phyloP scores from a whole-genome alignment of 2,329 filamentous ascomycete species.

The Penicillium janthinellum region DNA sequence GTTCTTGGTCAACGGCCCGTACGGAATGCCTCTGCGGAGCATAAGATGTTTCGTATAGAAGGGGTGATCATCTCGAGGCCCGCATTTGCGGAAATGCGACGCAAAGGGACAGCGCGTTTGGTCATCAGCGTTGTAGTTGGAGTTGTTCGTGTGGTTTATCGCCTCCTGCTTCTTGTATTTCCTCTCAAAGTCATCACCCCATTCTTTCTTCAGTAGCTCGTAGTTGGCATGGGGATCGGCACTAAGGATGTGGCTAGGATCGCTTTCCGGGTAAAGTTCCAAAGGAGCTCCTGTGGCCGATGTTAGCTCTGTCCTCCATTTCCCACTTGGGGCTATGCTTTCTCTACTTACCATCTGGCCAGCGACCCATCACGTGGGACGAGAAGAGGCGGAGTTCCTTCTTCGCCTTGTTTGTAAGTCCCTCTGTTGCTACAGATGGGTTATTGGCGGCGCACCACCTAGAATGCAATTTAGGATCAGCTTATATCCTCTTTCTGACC shows the following conservation, averaged over 20 bases:
- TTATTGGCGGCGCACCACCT: neutral
- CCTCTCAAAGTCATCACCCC: neutral
- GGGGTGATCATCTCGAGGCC: neutral
- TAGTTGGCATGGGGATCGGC: neutral
- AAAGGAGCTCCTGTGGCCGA: neutral
- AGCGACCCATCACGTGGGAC: neutral
- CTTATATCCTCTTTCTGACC: neutral
- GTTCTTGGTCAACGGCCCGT: neutral
- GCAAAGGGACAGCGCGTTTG: neutral
- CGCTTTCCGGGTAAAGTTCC: neutral
- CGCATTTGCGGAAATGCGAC: neutral
- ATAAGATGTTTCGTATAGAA: neutral
- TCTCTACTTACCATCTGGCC: neutral
- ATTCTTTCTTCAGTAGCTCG: neutral
- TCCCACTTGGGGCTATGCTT: neutral
- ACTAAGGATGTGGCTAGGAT: neutral
- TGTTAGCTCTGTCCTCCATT: neutral
- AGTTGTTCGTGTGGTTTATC: neutral
- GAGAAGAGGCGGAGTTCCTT: neutral
- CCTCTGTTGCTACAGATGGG: neutral
- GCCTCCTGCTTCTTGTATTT: neutral
- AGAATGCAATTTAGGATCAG: neutral
- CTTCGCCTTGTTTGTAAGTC: neutral
- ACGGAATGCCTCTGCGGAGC: neutral
- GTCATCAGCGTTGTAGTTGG: neutral